Conservation (phyloP, 495 filamentous ascomycete genomes). For the Neurospora sp. region DNA sequence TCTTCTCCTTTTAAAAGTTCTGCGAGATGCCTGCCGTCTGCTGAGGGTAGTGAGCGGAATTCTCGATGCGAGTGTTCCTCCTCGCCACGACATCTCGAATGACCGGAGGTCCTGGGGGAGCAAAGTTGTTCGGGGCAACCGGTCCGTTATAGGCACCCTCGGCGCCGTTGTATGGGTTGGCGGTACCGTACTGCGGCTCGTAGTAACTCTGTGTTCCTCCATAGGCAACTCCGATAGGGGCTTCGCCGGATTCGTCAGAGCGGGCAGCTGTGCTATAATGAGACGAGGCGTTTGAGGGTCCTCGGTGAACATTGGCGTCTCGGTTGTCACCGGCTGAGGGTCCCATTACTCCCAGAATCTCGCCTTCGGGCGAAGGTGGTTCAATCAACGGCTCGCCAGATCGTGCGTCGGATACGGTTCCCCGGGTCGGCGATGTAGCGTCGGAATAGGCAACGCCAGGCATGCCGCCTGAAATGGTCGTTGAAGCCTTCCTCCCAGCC, state of each 20-base stretch:
- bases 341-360: conserved; percentile 61
- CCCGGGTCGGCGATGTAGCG: conserved; percentile 58
- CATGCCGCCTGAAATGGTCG: conserved; percentile 74
- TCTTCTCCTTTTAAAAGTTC: conserved; percentile 58
- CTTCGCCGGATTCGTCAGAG: conserved; percentile 78
- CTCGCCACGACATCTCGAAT: conserved; percentile 90
- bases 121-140: conserved; percentile 15
- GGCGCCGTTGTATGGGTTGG: conserved; percentile 30
- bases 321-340: conserved; percentile 56
- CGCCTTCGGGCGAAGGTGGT: conserved; percentile 55
- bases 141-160: conserved; percentile 23
- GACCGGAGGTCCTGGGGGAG: conserved; percentile 50
- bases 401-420: conserved; percentile 60
- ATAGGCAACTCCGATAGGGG: conserved; percentile 37
- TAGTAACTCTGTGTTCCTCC: conserved; percentile 37
- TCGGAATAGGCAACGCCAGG: conserved; percentile 61
- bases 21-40: conserved; percentile 96
- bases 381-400: conserved; percentile 58
- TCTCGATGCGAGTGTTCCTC: conserved; percentile 89
- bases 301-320: conserved; percentile 63
- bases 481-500: conserved; percentile 73
- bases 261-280: conserved; percentile 76
- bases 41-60: conserved; percentile 72
- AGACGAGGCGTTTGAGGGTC: conserved; percentile 92
- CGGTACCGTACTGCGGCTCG: conserved; percentile 40